Evolutionary conservation across 2,329 filamentous ascomycete species (phyloP), one percentile per base, ranked within the genome.

Genomic region (Diaporthe vaccinii): DNA sequence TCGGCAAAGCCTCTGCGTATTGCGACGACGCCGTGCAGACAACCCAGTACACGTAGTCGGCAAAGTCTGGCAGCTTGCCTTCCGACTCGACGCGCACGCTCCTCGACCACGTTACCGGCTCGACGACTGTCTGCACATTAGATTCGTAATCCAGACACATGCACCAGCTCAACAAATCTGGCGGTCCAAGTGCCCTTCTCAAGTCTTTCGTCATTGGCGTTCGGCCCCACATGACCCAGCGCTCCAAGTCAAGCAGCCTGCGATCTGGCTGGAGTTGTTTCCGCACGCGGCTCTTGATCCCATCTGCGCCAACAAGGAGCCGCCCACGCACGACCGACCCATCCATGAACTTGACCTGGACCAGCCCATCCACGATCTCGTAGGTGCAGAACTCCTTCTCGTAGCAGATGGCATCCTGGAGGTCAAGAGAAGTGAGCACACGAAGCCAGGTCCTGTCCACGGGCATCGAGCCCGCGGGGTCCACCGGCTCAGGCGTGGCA

Each of bases 401-500:
- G 75, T 81, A 83, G 55, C 80, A 78, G 41, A 83, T 79, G 0
- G 76, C 76, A 49, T 82, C 79, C 20, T 80, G 75, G 28, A 83
- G 78, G 2, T 76, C 76, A 17, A 80, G 72, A 39, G 78, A 75
- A 31, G 78, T 75, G 10, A 83, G 74, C 76, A 78, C 73, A 2
- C 81, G 80, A n/a, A 83, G 77, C 81, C 80, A 82, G 2, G 81
- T 76, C 65, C 82, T 77, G 68, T 83, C 82, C 7, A 82, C 36
- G 1, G 81, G 80, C 75, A 81, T 76, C 14, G 76, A 74, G 7
- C 75, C 74, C 22, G 28, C 57, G 12, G 74, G 49, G 34, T 78
- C 74, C 12, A 68, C 78, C 20, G 77, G 77, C 22, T 70, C 77
- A 6, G 77, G 78, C 22, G 46, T 74, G 5, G 77, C n/a, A 65